Conservation (phyloP, 2,329 filamentous ascomycete genomes). For the Colletotrichum sansevieriae region DNA sequence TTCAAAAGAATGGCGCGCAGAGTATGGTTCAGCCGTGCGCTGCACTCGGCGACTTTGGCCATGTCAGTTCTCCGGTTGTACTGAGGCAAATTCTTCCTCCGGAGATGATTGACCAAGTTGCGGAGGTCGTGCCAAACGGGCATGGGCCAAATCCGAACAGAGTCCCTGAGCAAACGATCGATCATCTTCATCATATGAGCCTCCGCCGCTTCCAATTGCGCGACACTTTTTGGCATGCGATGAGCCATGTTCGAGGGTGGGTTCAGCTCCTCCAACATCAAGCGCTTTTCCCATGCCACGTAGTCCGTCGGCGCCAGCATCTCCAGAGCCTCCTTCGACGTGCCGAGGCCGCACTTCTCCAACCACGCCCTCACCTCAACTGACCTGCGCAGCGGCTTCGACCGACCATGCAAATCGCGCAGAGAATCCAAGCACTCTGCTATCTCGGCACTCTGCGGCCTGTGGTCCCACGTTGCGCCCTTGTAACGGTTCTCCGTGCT, state of each 20-base stretch:
- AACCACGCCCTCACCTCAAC: conserved; percentile 15
- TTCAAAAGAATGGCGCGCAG: conserved; percentile 28
- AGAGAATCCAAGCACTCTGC: conserved; percentile 33
- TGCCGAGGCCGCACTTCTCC: conserved; percentile 21
- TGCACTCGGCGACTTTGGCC: background rate
- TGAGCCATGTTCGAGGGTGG: background rate
- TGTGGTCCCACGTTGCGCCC: conserved; percentile 18
- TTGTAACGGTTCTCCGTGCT: conserved; percentile 42
- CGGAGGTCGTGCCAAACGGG: conserved; percentile 17
- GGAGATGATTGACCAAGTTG: conserved; percentile 35
- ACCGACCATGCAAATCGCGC: background rate
- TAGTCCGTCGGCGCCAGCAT: conserved; percentile 8
- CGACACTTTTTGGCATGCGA: conserved; percentile 1
- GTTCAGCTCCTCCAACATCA: conserved; percentile 9
- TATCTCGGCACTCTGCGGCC: conserved; percentile 20
- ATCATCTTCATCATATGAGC: background rate
- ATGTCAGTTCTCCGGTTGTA: conserved; percentile 6
- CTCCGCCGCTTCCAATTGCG: conserved; percentile 13
- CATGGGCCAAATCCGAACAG: background rate
- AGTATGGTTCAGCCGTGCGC: conserved; percentile 25
- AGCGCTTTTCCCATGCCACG: background rate
- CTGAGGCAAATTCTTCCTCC: conserved; percentile 13
- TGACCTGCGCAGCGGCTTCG: conserved; percentile 6
- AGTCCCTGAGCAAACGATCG: conserved; percentile 3
- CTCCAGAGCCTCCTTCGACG: background rate